Percentiles rank a stretch among this genome's conserved stretches.
Conservation (phyloP, 305 asterid genomes). For the Solanum hybrid region DNA sequence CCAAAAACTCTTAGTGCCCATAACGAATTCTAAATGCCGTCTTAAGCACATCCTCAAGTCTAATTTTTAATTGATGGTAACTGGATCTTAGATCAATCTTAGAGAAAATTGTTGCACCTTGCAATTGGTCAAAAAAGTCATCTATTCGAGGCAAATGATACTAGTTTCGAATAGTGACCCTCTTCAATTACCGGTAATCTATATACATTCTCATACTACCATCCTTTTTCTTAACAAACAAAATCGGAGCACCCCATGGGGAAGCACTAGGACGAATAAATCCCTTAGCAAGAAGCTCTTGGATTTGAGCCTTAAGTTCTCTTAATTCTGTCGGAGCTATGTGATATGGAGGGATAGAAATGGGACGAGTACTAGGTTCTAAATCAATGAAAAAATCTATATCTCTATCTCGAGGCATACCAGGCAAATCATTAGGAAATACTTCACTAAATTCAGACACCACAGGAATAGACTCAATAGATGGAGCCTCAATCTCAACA, state of each 20-base stretch:
- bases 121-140: background rate
- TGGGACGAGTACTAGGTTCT: background rate
- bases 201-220: background rate
- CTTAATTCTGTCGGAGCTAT: background rate
- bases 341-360: background rate
- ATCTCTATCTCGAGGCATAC: background rate
- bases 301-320: background rate
- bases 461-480: background rate
- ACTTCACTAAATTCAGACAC: background rate
- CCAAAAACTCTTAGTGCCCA: background rate
- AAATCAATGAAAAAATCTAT: background rate
- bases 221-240: background rate
- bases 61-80: background rate
- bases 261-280: background rate
- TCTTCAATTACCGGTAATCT: too few species aligned
- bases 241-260: background rate
- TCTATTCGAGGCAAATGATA: background rate
- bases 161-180: background rate
- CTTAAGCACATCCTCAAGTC: background rate
- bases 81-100: background rate
- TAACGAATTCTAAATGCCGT: background rate
- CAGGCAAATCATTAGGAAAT: too few species aligned
- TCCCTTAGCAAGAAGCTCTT: background rate
- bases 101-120: background rate
- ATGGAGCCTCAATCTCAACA: background rate